These are phyloP conservation scores for Boletus semigastroideus DNA, from an alignment of 1,284 basidiomycete species.

Conservation along the genomic window DNA sequence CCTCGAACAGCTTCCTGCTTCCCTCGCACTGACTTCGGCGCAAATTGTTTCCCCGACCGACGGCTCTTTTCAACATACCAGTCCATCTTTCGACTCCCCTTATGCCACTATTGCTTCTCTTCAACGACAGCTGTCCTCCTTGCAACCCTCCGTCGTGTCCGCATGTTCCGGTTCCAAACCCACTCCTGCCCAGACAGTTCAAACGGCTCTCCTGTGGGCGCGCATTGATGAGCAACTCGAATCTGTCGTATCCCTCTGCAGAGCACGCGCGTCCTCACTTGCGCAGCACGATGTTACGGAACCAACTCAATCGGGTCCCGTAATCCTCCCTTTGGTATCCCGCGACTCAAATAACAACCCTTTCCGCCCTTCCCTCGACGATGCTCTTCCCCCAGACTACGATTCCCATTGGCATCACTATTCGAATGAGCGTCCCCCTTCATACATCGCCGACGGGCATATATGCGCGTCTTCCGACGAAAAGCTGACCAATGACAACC, in stretches of 20 bases:
- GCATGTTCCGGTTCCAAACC: slow-evolving; percentile 18
- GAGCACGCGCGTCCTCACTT: slow-evolving; percentile 42
- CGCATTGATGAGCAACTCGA: slow-evolving; percentile 74
- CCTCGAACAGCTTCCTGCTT: slow-evolving; percentile 57
- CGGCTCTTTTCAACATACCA: background rate
- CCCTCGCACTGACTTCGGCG: slow-evolving; percentile 15
- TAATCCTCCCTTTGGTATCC: background rate
- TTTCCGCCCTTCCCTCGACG: slow-evolving; percentile 34
- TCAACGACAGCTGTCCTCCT: slow-evolving; percentile 64
- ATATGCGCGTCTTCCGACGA: slow-evolving; percentile 38
- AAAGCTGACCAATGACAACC: slow-evolving; percentile 1
- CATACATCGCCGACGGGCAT: slow-evolving; percentile 50
- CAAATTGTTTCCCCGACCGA: slow-evolving; percentile 4
- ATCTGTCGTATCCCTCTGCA: slow-evolving; percentile 61
- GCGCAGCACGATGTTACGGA: background rate
- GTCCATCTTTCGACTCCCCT: slow-evolving; percentile 2
- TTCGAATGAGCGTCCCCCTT: slow-evolving; percentile 50
- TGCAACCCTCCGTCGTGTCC: slow-evolving; percentile 43
- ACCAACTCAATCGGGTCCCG: background rate
- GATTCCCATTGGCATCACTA: slow-evolving; percentile 44
- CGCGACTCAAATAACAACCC: slow-evolving; percentile 5
- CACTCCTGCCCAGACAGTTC: slow-evolving; percentile 56
- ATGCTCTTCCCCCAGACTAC: slow-evolving; percentile 67
- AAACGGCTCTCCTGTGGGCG: slow-evolving; percentile 70
- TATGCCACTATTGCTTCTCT: slow-evolving; percentile 59